Conservation (phyloP, 768 basidiomycete species). For the Mrakia hoshinonis region DNA sequence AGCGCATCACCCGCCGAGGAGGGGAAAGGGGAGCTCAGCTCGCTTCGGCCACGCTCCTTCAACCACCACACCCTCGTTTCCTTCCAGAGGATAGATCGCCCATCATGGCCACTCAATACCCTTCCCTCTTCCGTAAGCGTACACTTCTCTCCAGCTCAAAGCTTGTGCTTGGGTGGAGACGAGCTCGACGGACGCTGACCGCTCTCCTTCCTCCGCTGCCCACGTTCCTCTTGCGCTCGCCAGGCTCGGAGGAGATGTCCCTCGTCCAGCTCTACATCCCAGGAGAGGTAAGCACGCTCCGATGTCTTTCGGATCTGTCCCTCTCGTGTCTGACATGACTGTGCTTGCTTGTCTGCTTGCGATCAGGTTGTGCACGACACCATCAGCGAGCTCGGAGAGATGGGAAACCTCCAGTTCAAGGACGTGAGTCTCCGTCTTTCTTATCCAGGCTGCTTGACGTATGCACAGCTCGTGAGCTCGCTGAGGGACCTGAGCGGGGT, state of each 20-base stretch:
- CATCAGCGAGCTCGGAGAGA: slow-evolving; percentile 86
- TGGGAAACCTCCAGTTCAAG: slow-evolving; percentile 93
- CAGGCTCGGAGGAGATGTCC: slow-evolving; percentile 97
- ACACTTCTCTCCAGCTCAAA: neutral
- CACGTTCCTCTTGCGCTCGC: neutral
- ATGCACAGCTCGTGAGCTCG: neutral
- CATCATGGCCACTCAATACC: slow-evolving; percentile 20
- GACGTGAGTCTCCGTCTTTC: slow-evolving; percentile 54
- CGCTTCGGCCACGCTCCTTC: neutral
- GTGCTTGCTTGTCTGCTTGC: neutral
- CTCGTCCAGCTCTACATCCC: slow-evolving; percentile 94
- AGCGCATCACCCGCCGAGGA: neutral
- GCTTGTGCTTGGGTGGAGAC: too few relatives aligned
- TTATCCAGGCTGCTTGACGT: neutral
- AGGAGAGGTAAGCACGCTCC: slow-evolving; percentile 54
- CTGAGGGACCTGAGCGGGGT: neutral
- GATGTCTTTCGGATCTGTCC: neutral
- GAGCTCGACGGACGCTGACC: neutral
- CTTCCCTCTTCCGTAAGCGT: slow-evolving; percentile 25
- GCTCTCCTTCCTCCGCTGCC: neutral
- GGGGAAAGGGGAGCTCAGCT: neutral
- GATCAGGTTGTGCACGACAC: slow-evolving; percentile 70
- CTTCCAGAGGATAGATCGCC: neutral
- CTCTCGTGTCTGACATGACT: neutral
- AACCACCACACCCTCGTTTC: neutral